Evolutionary conservation across 768 basidiomycete species (phyloP).

Genomic region (Royoungia palumana): DNA sequence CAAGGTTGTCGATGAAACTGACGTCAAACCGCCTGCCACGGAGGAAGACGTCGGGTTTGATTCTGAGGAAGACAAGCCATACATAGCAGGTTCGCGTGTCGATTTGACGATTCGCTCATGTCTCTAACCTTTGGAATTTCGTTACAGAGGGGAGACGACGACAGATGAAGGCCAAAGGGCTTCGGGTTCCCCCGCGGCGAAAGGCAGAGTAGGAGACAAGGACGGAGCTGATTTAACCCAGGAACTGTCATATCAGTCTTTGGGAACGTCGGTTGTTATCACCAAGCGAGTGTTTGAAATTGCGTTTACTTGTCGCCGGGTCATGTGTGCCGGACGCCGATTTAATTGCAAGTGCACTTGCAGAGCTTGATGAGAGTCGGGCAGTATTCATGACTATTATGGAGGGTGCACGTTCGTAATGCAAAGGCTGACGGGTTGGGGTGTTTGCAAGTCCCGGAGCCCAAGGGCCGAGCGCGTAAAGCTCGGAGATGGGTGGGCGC

Average conservation of each 20-base stretch:
- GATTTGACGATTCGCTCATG: not conserved
- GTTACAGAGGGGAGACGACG: slow-evolving; percentile 65
- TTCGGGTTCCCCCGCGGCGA: slow-evolving; percentile 58
- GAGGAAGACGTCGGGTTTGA: slow-evolving; percentile 55
- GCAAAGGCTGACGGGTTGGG: not conserved
- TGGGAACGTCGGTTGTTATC: not conserved
- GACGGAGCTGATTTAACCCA: slow-evolving; percentile 7
- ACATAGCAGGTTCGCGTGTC: slow-evolving; percentile 68
- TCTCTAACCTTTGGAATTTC: slow-evolving; percentile 8
- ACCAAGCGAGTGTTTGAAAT: slow-evolving; percentile 1
- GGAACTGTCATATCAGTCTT: not conserved
- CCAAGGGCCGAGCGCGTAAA: not conserved
- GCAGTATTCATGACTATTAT: too few relatives aligned
- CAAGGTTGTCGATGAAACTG: slow-evolving; percentile 20
- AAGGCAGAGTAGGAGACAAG: slow-evolving; percentile 30
- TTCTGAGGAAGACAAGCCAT: slow-evolving; percentile 69
- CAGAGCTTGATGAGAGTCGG: too few relatives aligned
- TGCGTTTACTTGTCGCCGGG: not conserved
- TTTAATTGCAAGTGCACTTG: too few relatives aligned
- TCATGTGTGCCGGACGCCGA: not conserved
- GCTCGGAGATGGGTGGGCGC: slow-evolving; percentile 2
- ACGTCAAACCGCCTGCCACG: slow-evolving; percentile 25
- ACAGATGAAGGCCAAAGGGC: slow-evolving; percentile 72
- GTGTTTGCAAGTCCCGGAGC: not conserved
- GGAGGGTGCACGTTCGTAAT: too few relatives aligned